phyloP scores from a whole-genome alignment of 1,139 yeast species.

The Saccharomycopsis crataegensis region DNA sequence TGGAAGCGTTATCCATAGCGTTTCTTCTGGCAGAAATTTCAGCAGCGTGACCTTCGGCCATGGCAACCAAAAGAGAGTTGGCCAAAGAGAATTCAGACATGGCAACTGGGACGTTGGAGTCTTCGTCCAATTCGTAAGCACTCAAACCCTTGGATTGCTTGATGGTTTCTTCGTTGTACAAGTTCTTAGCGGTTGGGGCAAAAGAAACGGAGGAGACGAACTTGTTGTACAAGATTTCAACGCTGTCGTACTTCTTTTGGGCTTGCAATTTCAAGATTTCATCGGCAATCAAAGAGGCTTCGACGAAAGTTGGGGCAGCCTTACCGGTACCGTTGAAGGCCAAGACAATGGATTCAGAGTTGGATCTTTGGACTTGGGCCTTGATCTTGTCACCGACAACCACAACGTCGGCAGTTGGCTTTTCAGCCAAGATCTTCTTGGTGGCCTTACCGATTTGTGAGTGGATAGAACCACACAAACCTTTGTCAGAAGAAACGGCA shows the following conservation, averaged over 20 bases:
- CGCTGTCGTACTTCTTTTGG: slow-evolving; percentile 53
- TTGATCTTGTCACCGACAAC: slow-evolving; percentile 93
- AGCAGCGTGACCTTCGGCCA: slow-evolving; percentile 98
- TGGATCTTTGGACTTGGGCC: slow-evolving; percentile 80
- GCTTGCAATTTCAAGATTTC: slow-evolving; percentile 63
- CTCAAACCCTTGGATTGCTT: slow-evolving; percentile 83
- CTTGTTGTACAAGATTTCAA: slow-evolving; percentile 81
- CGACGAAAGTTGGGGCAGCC: slow-evolving; percentile 90
- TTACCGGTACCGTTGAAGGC: slow-evolving; percentile 90
- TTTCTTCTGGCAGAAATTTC: slow-evolving; percentile 98
- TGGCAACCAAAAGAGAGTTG: slow-evolving; percentile 81
- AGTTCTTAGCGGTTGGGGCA: slow-evolving; percentile 69
- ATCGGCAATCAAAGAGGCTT: slow-evolving; percentile 84
- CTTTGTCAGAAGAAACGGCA: slow-evolving; percentile 94
- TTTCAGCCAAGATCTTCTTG: slow-evolving; percentile 51
- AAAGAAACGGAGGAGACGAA: slow-evolving; percentile 84
- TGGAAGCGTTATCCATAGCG: slow-evolving; percentile 99
- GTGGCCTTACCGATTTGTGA: slow-evolving; percentile 88
- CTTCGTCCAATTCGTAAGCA: slow-evolving; percentile 83
- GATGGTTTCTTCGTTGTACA: slow-evolving; percentile 64
- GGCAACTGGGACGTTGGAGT: slow-evolving; percentile 47
- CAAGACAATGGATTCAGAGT: slow-evolving; percentile 60
- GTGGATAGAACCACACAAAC: slow-evolving; percentile 97
- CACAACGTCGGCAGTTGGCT: slow-evolving; percentile 71
- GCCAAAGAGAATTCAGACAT: slow-evolving; percentile 84